Base-by-base conservation (phyloP, 345 rosid genomes). In the Eucalyptus curtisii region DNA sequence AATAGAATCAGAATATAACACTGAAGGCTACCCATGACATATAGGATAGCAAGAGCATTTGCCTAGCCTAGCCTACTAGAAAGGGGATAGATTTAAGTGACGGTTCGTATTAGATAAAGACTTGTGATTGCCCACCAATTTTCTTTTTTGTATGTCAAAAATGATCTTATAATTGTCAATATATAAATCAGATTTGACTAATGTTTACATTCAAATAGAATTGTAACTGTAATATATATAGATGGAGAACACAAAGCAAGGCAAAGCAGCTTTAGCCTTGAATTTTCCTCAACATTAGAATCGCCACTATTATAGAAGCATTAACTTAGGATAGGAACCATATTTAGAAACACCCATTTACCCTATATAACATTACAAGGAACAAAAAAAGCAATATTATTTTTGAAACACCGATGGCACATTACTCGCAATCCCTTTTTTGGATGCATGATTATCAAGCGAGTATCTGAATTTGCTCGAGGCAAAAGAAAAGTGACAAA, bases 341-440 rank as follows among this genome's bases (percentile, higher is more conserved):
- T 33, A 68, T 68, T 68, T 10, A 4, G 2, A 16, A 16, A 8
- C 13, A 68, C 44, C 25, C 33, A 17, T 31, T 8, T 68, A 33
- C 13, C 24, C 13, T 0, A 0, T 40, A 16, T 68, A 16, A 68
- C 80, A 16, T 16, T 31, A 16, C 13, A 66, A 31, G 79, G 0
- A 66, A 31, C 11, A 31, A 17, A 31, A 31, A 0, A 31, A 14
- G 24, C 24, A 31, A 4, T 8, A 31, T 3, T 10, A 0, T 31
- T 31, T 31, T 59, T 7, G 4, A 59, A 59, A 59, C 31, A 59
- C 22, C 1, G 0, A 1, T 1, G 0, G 31, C 3, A 33, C 80
- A 5, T 9, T 9, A 16, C 22, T 66, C 0, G 0, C 2, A n/a
- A 31, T 20, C 0, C 1, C 6, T n/a, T 5, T 15, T n/a, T n/a